Evolutionary conservation across 257 asterid species (phyloP).

Genomic region (Paulownia fortunei): DNA sequence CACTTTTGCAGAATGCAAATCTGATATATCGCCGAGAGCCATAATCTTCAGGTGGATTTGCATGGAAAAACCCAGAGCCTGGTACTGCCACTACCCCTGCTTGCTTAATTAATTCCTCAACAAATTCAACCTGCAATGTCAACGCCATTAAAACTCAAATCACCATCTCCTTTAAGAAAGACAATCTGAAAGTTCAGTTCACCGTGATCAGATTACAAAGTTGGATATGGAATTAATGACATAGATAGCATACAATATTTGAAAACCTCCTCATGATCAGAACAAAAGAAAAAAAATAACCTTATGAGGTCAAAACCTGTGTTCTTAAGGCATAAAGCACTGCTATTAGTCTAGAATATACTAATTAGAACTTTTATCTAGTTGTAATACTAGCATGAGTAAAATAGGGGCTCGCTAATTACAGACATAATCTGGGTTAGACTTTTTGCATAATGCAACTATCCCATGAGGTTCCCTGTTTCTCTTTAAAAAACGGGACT

Average conservation of each 20-base stretch:
- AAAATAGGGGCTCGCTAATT: no score
- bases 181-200: background rate
- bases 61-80: slow-evolving; percentile 80
- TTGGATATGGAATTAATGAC: no score
- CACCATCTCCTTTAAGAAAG: background rate
- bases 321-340: no score
- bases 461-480: no score
- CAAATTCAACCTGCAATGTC: slow-evolving; percentile 67
- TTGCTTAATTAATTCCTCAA: slow-evolving; percentile 74
- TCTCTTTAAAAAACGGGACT: no score
- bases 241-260: background rate
- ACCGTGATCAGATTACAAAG: background rate
- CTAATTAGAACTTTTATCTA: no score
- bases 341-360: no score
- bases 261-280: background rate
- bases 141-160: background rate
- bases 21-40: slow-evolving; percentile 54
- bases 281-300: background rate
- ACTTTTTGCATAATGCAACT: background rate
- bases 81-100: slow-evolving; percentile 96
- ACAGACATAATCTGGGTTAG: no score
- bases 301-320: background rate
- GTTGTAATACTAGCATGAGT: no score
- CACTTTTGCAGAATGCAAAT: slow-evolving; percentile 87
- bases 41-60: slow-evolving; percentile 19